Evolutionary conservation across 345 rosid genomes (phyloP), one percentile per base, ranked within the genome.

Genomic region (Eutrema heterophyllum): DNA sequence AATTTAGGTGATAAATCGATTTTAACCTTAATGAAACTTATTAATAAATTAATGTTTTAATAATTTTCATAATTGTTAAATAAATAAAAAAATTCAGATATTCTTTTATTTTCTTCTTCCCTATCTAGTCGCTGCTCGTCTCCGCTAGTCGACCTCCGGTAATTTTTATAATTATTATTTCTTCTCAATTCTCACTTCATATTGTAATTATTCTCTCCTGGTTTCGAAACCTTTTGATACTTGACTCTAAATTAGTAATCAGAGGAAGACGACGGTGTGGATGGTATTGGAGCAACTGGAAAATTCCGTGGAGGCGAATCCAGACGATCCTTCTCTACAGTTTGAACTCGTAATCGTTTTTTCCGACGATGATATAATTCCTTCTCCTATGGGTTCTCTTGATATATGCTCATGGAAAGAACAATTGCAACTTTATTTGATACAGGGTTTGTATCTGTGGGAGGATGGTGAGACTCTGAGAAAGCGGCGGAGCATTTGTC

Each of bases 391-490:
- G 36, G 45, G 35, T 38, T 49, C 53, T 30, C 30, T 74, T 48
- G 5, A 11, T 49, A 58, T 39, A 9, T 24, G 36, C 57, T 49
- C 27, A n/a, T 27, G 66, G 5, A 29, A 9, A 5, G 2, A 1
- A 32, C 39, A 46, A 12, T 61, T 21, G 67, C 10, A 21, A 48
- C 10, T 64, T 72, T 14, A 40, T 44, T 70, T 54, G 76, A 14
- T n/a, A 44, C 88, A 90, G 99, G 99, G 96, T 3, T 35, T 88
- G 53, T 71, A 73, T 46, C 64, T 95, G 69, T 91, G 96, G 97
- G 83, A 86, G 66, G 81, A 45, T 52, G 83, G 77, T 1, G 74
- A 38, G 87, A 78, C 11, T 72, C 76, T 0, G 86, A 85, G 63
- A 81, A 79, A 74, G 97, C 98, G 1, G 97, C 92, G 0, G 92